Percentiles rank a stretch among this genome's conserved stretches.
These are phyloP conservation scores for Penicillium olsonii DNA, from an alignment of 2,329 filamentous ascomycete species.

Conservation along the genomic window DNA sequence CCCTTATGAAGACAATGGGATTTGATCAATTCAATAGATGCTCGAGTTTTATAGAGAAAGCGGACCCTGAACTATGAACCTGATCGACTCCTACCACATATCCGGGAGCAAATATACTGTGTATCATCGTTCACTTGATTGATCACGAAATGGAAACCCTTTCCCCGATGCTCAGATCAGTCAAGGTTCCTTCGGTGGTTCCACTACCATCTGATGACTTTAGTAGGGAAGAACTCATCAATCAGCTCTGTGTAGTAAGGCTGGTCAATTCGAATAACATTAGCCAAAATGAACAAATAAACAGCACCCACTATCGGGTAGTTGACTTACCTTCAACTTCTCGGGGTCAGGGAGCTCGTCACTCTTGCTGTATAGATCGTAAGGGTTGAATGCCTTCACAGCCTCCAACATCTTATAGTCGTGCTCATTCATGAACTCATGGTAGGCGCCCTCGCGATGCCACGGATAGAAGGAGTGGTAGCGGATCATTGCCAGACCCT, in stretches of 20 bases:
- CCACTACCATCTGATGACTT: not conserved
- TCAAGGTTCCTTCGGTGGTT: too few species aligned
- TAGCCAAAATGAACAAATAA: not conserved
- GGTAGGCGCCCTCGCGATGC: slow-evolving; percentile 80
- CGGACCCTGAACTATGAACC: too few species aligned
- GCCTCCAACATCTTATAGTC: slow-evolving; percentile 78
- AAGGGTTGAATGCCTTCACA: slow-evolving; percentile 85
- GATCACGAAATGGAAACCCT: too few species aligned
- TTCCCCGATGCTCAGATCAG: too few species aligned
- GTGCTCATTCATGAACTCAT: slow-evolving; percentile 78
- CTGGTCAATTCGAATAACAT: not conserved
- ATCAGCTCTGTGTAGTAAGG: not conserved
- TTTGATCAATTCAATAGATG: too few species aligned
- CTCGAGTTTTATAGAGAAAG: too few species aligned
- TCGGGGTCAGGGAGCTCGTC: slow-evolving; percentile 76
- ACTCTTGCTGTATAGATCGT: slow-evolving; percentile 89
- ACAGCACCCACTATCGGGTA: not conserved
- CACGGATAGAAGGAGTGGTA: slow-evolving; percentile 94
- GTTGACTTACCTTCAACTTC: slow-evolving; percentile 60
- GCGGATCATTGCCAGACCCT: slow-evolving; percentile 88
- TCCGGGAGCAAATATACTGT: too few species aligned
- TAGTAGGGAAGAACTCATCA: not conserved
- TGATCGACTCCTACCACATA: too few species aligned
- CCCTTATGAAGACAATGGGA: not conserved
- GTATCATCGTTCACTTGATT: too few species aligned